phyloP scores from a whole-genome alignment of 768 basidiomycete species.

The Pisolithus microcarpus region DNA sequence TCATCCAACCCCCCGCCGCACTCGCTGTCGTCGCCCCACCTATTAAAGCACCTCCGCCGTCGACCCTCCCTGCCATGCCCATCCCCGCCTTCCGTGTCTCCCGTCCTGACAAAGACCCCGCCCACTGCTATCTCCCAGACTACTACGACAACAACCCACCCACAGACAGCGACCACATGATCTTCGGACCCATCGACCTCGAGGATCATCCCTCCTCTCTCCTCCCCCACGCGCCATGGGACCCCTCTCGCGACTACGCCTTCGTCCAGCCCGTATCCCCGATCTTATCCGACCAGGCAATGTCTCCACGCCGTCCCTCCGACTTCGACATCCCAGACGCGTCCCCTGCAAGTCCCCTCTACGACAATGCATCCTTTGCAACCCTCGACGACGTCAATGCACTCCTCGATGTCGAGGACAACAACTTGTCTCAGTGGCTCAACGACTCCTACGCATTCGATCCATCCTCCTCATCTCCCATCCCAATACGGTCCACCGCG shows the following conservation, averaged over 20 bases:
- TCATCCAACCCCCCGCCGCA: constrained; percentile 7
- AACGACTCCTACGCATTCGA: constrained; percentile 37
- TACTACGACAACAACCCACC: constrained; percentile 28
- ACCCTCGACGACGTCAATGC: constrained; percentile 27
- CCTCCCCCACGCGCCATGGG: constrained; percentile 21
- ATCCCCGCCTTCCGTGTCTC: constrained; percentile 16
- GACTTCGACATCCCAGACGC: constrained; percentile 38
- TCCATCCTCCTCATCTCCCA: constrained; percentile 46
- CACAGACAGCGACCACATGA: constrained; percentile 27
- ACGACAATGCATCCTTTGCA: constrained; percentile 26
- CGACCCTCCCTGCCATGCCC: constrained; percentile 37
- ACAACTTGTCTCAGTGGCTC: constrained; percentile 52
- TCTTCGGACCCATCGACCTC: constrained; percentile 29
- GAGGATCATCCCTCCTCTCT: constrained; percentile 19
- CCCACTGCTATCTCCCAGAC: constrained; percentile 35
- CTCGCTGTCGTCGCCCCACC: constrained; percentile 17
- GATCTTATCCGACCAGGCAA: constrained; percentile 31
- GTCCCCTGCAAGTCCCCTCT: constrained; percentile 31
- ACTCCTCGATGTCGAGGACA: constrained; percentile 35
- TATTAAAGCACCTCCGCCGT: constrained; percentile 31
- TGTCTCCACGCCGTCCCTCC: constrained; percentile 33
- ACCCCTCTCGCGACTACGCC: constrained; percentile 27
- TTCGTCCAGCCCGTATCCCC: constrained; percentile 37
- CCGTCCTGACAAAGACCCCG: constrained; percentile 1
- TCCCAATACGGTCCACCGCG: constrained; percentile 48